Percentiles rank a stretch among this genome's conserved stretches.
Conservation (phyloP, 805 yeast genomes). For the Myxozyma melibiosi region DNA sequence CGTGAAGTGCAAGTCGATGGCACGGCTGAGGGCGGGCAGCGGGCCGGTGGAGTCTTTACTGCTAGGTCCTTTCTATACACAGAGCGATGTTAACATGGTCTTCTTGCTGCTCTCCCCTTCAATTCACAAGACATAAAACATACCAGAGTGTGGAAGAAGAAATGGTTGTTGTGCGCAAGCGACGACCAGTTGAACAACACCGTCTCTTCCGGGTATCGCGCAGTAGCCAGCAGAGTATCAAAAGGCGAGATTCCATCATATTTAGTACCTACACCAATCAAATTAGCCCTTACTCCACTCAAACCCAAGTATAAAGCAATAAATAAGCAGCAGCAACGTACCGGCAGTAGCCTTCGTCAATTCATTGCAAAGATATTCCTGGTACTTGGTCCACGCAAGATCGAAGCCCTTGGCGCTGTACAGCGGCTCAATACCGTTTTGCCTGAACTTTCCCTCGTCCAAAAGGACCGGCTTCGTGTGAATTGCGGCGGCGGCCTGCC, state of each 20-base stretch:
- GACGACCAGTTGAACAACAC: conserved; percentile 85
- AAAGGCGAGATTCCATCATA: conserved; percentile 30
- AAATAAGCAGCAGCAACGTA: conserved; percentile 1
- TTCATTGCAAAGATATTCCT: conserved; percentile 52
- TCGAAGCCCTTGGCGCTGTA: conserved; percentile 67
- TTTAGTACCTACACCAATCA: conserved; percentile 20
- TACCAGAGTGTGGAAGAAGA: conserved; percentile 54
- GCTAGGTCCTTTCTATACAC: conserved; percentile 6
- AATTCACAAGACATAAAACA: not conserved
- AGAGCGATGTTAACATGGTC: not conserved
- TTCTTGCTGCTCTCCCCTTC: not conserved
- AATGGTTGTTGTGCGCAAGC: conserved; percentile 88
- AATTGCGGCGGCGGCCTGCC: conserved; percentile 35
- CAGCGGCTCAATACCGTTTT: conserved; percentile 63
- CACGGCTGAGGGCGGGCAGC: conserved; percentile 36
- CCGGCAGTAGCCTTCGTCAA: conserved; percentile 34
- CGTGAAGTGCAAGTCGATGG: conserved; percentile 69
- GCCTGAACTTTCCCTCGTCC: conserved; percentile 45
- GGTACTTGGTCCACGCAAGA: conserved; percentile 81
- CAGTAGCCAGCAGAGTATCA: conserved; percentile 51
- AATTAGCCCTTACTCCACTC: too few species aligned
- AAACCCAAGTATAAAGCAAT: conserved; percentile 34
- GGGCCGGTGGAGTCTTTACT: conserved; percentile 12
- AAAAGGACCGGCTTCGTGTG: conserved; percentile 67
- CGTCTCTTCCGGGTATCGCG: conserved; percentile 65